phyloP scores from a whole-genome alignment of 2,329 filamentous ascomycete genomes.

The Cladosporium sp. region DNA sequence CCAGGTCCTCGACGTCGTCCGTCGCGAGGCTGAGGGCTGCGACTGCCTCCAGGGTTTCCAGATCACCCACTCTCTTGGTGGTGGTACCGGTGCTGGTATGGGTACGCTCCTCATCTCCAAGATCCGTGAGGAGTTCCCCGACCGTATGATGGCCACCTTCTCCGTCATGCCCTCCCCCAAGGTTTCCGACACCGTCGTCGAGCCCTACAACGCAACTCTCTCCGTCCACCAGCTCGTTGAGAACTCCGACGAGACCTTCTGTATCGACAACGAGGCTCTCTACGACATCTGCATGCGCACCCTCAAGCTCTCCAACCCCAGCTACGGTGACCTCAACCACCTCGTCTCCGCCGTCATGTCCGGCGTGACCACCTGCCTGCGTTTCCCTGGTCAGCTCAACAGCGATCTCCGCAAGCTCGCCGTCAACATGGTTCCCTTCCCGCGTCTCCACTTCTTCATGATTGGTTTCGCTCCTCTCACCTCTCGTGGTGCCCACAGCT shows the following conservation, averaged over 20 bases:
- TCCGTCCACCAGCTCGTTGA: slow-evolving; percentile 98
- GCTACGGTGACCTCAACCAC: slow-evolving; percentile 99
- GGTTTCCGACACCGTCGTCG: slow-evolving; percentile 98
- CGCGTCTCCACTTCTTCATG: slow-evolving; percentile 99
- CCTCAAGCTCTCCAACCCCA: slow-evolving; percentile 96
- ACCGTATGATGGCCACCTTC: slow-evolving; percentile 99
- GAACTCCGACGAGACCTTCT: slow-evolving; percentile 99
- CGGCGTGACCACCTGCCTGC: slow-evolving; percentile 94
- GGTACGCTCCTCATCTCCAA: slow-evolving; percentile 99
- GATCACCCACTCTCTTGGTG: slow-evolving; percentile 99
- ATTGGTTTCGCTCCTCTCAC: slow-evolving; percentile 98
- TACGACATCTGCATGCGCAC: slow-evolving; percentile 99
- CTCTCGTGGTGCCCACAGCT: slow-evolving; percentile 84
- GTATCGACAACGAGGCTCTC: slow-evolving; percentile 99
- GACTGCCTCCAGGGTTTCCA: slow-evolving; percentile 99
- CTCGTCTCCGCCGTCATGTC: slow-evolving; percentile 99
- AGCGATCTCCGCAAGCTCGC: slow-evolving; percentile 98
- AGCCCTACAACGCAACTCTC: slow-evolving; percentile 99
- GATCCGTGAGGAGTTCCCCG: slow-evolving; percentile 99
- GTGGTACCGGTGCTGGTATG: slow-evolving; percentile 99
- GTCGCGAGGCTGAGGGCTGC: slow-evolving; percentile 96
- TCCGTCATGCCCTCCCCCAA: slow-evolving; percentile 98
- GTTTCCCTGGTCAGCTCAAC: slow-evolving; percentile 99
- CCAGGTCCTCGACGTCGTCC: slow-evolving; percentile 96
- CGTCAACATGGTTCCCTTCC: slow-evolving; percentile 99